phyloP scores from a whole-genome alignment of 768 basidiomycete species.

The Boletus sensibilis region DNA sequence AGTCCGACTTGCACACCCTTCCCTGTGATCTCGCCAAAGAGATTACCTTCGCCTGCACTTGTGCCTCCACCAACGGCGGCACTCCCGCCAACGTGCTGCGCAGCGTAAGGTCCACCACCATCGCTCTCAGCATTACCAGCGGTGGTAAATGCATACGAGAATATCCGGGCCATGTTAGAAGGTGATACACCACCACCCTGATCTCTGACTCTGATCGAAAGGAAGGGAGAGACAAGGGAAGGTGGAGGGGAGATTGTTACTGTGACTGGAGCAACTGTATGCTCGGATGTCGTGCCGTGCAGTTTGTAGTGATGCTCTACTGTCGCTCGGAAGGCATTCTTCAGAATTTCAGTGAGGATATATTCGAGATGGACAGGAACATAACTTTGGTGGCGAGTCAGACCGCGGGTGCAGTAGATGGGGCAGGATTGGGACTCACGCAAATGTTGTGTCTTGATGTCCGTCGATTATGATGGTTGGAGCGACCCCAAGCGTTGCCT shows the following conservation, averaged over 20 bases:
- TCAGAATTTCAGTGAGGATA: conserved; percentile 85
- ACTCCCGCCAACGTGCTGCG: conserved; percentile 72
- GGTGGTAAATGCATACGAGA: conserved; percentile 91
- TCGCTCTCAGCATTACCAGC: conserved; percentile 53
- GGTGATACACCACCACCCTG: conserved; percentile 84
- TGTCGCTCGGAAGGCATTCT: conserved; percentile 89
- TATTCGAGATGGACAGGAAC: conserved; percentile 91
- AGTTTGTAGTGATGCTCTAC: conserved; percentile 66
- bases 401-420: conserved; percentile 3
- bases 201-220: conserved; percentile 80
- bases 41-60: conserved; percentile 43
- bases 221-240: conserved; percentile 40
- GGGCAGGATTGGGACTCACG: conserved; percentile 51
- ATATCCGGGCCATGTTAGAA: conserved; percentile 72
- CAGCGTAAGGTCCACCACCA: conserved; percentile 73
- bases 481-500: conserved; percentile 74
- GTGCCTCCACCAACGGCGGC: conserved; percentile 54
- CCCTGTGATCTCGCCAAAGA: conserved; percentile 77
- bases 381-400: conserved; percentile 49
- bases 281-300: conserved; percentile 34
- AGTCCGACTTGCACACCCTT: conserved; percentile 77
- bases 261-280: conserved; percentile 56
- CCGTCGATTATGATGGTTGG: conserved; percentile 74
- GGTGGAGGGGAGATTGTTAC: conserved; percentile 69
- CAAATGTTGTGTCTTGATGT: conserved; percentile 65